Evolutionary conservation across 169 alveolate species (phyloP), one percentile per base, ranked within the genome.

Genomic region (Plasmodium falciparum): DNA sequence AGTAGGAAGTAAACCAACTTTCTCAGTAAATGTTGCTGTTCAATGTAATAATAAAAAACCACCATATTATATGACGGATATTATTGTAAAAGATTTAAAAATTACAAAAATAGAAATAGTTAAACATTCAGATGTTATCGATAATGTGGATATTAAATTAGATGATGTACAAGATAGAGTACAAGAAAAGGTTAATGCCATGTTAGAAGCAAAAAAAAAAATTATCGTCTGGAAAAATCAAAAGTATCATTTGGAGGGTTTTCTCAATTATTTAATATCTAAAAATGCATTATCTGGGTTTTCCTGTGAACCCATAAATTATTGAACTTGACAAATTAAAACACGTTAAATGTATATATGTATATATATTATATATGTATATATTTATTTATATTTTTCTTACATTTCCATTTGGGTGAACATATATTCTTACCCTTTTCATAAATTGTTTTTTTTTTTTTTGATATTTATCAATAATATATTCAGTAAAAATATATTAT

Each of bases 101-200:
- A 83, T 83, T 20, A 83, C 91, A 13, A 83, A 69, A n/a, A 69
- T 83, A 11, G 85, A 83, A 17, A 66, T 83, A 9, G 70, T 83
- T 8, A 83, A 83, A 69, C 85, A 83, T 50, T 50, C 75, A 0
- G 85, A 69, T 29, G 43, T 83, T 11, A 67, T 83, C 15, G 85
- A 83, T 4, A 69, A 83, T 15, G 67, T 83, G 1, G 91, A 83
- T 67, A 83, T 83, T 15, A 65, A 50, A 11, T 33, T 83, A 73
- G 85, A 83, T 13, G 83, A 83, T 69, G 65, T 83, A 0, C 85
- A 83, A 17, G 83, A 83, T 15, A 45, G 73, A 1, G 85, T 83
- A 11, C 80, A 67, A 49, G 83, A 83, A 62, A 83, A 83, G 61
- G 73, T 83, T 1, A 83, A 83, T 50, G 8, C 66, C 12, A 69